Percentiles rank a stretch among this genome's conserved stretches.
phyloP scores from a whole-genome alignment of 257 asterid species.

The Ajuga chamaepitys region DNA sequence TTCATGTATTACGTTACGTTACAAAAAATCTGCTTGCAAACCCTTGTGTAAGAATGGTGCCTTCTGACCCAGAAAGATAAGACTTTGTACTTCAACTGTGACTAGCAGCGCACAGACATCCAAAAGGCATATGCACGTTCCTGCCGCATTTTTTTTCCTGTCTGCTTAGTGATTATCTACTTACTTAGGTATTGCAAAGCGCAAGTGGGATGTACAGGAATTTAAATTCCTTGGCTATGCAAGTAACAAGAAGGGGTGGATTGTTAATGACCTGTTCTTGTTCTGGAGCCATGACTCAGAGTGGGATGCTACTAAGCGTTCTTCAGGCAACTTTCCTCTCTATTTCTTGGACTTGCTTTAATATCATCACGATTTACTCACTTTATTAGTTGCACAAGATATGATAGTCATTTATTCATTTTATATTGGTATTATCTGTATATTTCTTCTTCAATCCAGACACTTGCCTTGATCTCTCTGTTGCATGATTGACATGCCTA shows the following conservation, averaged over 20 bases:
- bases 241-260: slow-evolving; percentile 74
- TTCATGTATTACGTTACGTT: neutral
- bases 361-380: neutral
- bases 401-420: neutral
- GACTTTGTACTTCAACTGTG: neutral
- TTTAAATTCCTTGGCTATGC: slow-evolving; percentile 87
- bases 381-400: neutral
- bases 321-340: slow-evolving; percentile 58
- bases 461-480: neutral
- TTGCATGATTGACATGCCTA: neutral
- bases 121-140: neutral
- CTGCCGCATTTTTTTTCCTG: neutral
- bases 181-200: slow-evolving; percentile 63
- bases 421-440: neutral
- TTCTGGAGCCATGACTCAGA: slow-evolving; percentile 98
- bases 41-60: too few relatives aligned
- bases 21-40: too few relatives aligned
- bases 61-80: too few relatives aligned
- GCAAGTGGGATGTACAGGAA: slow-evolving; percentile 97
- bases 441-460: neutral
- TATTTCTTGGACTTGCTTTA: neutral
- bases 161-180: neutral
- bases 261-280: slow-evolving; percentile 94
- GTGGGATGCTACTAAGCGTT: slow-evolving; percentile 69
- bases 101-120: neutral